These are phyloP conservation scores for Trichopus zeylanicus DNA, from an alignment of 116 monocot species.

Conservation along the genomic window DNA sequence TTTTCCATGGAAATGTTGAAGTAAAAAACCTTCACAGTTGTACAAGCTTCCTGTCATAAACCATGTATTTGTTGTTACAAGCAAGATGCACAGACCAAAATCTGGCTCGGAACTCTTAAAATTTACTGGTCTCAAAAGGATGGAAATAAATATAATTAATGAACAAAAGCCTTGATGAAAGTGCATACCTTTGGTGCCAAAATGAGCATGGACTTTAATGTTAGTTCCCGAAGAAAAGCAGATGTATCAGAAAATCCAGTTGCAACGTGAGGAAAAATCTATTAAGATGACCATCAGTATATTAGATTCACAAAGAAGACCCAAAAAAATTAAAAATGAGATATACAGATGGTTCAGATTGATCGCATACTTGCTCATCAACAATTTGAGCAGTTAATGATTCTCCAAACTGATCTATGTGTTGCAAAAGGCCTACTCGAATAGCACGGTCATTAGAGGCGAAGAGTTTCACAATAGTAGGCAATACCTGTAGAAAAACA, in stretches of 20 bases:
- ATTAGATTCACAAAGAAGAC: not conserved
- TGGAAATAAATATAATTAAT: not conserved
- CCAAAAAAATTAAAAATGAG: not conserved
- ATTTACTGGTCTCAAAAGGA: not conserved
- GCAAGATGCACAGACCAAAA: no score
- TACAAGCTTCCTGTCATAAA: no score
- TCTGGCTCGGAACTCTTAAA: not conserved
- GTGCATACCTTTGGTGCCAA: conserved; percentile 81
- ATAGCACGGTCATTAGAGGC: conserved; percentile 92
- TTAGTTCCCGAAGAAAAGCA: conserved; percentile 98
- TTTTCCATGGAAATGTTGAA: no score
- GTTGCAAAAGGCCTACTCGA: conserved; percentile 86
- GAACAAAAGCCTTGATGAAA: conserved; percentile 1
- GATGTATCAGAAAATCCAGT: conserved; percentile 97
- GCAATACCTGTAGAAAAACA: conserved; percentile 50
- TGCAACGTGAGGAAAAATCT: conserved; percentile 96
- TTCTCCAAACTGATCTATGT: conserved; percentile 97
- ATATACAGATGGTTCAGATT: not conserved
- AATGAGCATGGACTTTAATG: conserved; percentile 93
- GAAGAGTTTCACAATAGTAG: conserved; percentile 93
- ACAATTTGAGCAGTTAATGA: conserved; percentile 86
- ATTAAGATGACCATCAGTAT: conserved; percentile 5
- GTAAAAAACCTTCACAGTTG: no score
- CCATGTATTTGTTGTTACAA: no score
- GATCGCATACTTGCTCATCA: conserved; percentile 71